phyloP scores from a whole-genome alignment of 1,139 yeast species.

The Candida sp. region DNA sequence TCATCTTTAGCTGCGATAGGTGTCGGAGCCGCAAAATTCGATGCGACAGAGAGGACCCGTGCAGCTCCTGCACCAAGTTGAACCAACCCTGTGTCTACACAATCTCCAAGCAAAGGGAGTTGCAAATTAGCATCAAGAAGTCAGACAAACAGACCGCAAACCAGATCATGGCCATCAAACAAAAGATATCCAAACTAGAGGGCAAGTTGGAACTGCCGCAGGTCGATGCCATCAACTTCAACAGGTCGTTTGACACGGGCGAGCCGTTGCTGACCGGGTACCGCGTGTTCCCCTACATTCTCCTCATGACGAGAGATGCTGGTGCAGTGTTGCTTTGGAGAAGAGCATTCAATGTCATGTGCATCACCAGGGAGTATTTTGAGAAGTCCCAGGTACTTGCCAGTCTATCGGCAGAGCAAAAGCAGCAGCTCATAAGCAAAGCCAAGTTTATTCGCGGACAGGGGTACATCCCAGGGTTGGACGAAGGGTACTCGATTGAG shows the following conservation, averaged over 20 bases:
- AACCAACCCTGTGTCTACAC: slow-evolving; percentile 18
- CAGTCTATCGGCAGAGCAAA: slow-evolving; percentile 2
- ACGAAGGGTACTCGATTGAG: slow-evolving; percentile 5
- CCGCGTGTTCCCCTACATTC: slow-evolving; percentile 17
- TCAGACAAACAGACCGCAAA: slow-evolving; percentile 10
- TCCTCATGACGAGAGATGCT: slow-evolving; percentile 21
- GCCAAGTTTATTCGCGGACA: slow-evolving; percentile 9
- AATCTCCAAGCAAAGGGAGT: slow-evolving; percentile 7
- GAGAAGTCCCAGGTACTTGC: slow-evolving; percentile 8
- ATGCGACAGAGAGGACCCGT: slow-evolving; percentile 37
- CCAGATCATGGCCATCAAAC: slow-evolving; percentile 5
- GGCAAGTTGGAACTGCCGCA: slow-evolving; percentile 1
- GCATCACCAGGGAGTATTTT: slow-evolving; percentile 1
- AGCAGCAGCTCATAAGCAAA: slow-evolving; percentile 5
- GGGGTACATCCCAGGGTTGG: slow-evolving; percentile 10
- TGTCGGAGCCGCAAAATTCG: slow-evolving; percentile 37
- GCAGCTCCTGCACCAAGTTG: slow-evolving; percentile 31
- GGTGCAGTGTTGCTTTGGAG: slow-evolving; percentile 20
- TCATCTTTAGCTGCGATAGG: slow-evolving; percentile 26
- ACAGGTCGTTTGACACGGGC: slow-evolving; percentile 10
- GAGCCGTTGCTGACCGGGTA: slow-evolving; percentile 10
- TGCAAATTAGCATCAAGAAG: slow-evolving; percentile 4
- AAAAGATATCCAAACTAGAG: slow-evolving; percentile 7
- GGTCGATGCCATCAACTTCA: slow-evolving; percentile 15
- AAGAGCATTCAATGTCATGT: slow-evolving; percentile 2